Conservation (phyloP, 2,329 filamentous ascomycete genomes). For the Leptodontidium sp. region DNA sequence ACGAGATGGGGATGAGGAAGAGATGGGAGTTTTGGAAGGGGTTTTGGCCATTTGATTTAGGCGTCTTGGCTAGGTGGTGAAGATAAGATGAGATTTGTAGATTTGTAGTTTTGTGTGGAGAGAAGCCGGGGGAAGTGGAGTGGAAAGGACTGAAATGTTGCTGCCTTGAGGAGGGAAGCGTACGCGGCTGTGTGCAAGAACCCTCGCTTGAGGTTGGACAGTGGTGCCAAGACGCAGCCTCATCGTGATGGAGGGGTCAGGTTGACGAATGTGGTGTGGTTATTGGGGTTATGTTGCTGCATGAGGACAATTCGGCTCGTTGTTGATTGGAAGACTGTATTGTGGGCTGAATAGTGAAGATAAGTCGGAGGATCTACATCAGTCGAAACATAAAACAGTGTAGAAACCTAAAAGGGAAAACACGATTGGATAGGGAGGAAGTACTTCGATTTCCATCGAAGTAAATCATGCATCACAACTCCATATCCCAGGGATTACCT, state of each 20-base stretch:
- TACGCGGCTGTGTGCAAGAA: slow-evolving; percentile 12
- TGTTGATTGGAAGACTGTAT: not conserved
- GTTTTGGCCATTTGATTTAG: not conserved
- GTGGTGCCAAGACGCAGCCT: slow-evolving; percentile 6
- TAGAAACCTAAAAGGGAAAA: not conserved
- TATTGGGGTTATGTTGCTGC: not conserved
- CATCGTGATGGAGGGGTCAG: not conserved
- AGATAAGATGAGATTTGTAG: no score
- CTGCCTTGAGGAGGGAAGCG: slow-evolving; percentile 13
- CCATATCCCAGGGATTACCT: slow-evolving; percentile 10
- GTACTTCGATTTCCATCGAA: slow-evolving; percentile 21
- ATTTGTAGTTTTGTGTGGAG: no score
- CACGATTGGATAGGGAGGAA: not conserved
- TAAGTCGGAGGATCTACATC: not conserved
- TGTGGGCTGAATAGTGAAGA: not conserved
- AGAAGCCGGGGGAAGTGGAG: not conserved
- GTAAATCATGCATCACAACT: slow-evolving; percentile 16
- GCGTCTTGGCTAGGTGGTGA: not conserved
- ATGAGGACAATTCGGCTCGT: not conserved
- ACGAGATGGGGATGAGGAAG: not conserved
- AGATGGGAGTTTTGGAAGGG: not conserved
- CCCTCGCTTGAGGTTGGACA: slow-evolving; percentile 13
- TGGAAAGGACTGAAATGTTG: not conserved
- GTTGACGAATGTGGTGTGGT: not conserved
- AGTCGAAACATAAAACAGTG: not conserved